phyloP scores from a whole-genome alignment of 495 filamentous ascomycete genomes.

The Cudoniella acicularis region DNA sequence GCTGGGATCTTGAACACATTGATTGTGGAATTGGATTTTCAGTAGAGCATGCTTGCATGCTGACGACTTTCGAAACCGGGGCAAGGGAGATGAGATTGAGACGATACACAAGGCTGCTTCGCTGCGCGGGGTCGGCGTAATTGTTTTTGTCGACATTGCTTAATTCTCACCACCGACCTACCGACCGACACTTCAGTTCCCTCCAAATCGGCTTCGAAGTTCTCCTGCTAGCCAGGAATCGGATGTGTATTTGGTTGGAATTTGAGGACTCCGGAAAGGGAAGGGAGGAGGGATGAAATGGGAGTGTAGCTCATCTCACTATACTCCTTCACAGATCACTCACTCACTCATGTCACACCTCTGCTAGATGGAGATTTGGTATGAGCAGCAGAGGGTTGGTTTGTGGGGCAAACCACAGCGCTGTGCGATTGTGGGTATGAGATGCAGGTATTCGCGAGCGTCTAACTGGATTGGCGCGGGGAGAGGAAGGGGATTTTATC shows the following conservation, averaged over 20 bases:
- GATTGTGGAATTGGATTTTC: constrained; percentile 12
- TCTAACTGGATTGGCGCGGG: too few relatives aligned
- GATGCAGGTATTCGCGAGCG: too few relatives aligned
- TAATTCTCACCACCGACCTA: constrained; percentile 1
- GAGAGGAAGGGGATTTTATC: not conserved
- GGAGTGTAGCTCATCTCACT: constrained; percentile 29
- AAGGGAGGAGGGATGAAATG: not conserved
- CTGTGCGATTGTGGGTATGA: not conserved
- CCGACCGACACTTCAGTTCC: constrained; percentile 9
- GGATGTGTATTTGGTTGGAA: constrained; percentile 2
- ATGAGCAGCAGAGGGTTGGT: too few relatives aligned
- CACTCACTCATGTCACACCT: not conserved
- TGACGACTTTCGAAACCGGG: constrained; percentile 21
- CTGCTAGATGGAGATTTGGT: not conserved
- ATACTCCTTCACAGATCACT: constrained; percentile 17
- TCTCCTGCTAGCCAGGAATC: constrained; percentile 18
- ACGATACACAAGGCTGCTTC: constrained; percentile 17
- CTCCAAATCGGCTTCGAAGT: constrained; percentile 7
- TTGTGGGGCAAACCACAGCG: not conserved
- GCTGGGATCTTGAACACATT: constrained; percentile 17
- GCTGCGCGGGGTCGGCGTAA: constrained; percentile 15
- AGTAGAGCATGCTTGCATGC: constrained; percentile 24
- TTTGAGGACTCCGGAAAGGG: not conserved
- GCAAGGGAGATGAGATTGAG: not conserved
- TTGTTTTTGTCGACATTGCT: constrained; percentile 24